Evolutionary conservation across 306 rosid genomes (phyloP).

Genomic region (Sechiopsis laciniata): DNA sequence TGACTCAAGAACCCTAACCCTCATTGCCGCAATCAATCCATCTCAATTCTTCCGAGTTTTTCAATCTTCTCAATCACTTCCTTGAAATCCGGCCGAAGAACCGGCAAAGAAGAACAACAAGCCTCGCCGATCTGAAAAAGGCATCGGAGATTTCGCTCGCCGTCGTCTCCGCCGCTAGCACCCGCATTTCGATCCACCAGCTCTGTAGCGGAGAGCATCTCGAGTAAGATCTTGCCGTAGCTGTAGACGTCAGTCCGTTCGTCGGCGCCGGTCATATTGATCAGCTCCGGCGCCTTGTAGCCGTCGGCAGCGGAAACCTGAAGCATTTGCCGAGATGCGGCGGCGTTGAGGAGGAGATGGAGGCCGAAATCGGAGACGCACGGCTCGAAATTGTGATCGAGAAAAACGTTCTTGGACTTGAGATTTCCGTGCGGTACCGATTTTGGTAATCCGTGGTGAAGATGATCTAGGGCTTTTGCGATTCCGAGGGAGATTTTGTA

Average conservation of each 20-base stretch:
- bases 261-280: slow-evolving; percentile 73
- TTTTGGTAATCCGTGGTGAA: slow-evolving; percentile 57
- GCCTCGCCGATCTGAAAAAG: slow-evolving; percentile 72
- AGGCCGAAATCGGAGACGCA: slow-evolving; percentile 65
- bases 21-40: neutral
- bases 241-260: slow-evolving; percentile 69
- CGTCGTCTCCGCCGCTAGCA: slow-evolving; percentile 30
- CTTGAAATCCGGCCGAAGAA: slow-evolving; percentile 67
- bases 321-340: slow-evolving; percentile 82
- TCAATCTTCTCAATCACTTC: slow-evolving; percentile 72
- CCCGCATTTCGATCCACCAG: slow-evolving; percentile 63
- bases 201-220: slow-evolving; percentile 75
- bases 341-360: slow-evolving; percentile 68
- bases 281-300: slow-evolving; percentile 81
- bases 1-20: neutral
- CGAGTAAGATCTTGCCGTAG: slow-evolving; percentile 71
- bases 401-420: slow-evolving; percentile 68
- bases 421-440: slow-evolving; percentile 81
- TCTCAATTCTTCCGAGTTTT: slow-evolving; percentile 39
- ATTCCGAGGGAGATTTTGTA: slow-evolving; percentile 55
- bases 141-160: slow-evolving; percentile 49
- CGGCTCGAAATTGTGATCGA: slow-evolving; percentile 56
- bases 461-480: slow-evolving; percentile 75
- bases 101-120: slow-evolving; percentile 78
- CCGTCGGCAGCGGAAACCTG: slow-evolving; percentile 67